Evolutionary conservation across 108 stramenopile species (phyloP).

Genomic region (Phaeodactylum tricornutum): DNA sequence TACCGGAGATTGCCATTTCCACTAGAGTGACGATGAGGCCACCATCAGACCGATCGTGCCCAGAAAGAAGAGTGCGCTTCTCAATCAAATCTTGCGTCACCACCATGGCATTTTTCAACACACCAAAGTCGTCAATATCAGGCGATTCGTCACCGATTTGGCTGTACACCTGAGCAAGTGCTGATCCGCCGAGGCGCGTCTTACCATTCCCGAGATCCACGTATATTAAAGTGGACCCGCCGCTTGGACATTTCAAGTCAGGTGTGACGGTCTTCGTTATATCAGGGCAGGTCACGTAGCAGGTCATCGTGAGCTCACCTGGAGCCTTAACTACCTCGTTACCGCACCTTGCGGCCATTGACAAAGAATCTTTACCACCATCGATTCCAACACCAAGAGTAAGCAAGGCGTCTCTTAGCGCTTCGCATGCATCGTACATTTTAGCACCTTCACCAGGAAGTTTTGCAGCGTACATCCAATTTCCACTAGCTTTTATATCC

Average conservation of each 20-base stretch:
- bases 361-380: slow-evolving; percentile 98
- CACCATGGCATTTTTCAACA: slow-evolving; percentile 78
- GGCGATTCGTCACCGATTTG: slow-evolving; percentile 91
- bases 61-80: slow-evolving; percentile 67
- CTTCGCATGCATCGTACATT: slow-evolving; percentile 97
- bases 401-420: slow-evolving; percentile 83
- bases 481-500: slow-evolving; percentile 94
- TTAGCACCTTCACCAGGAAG: slow-evolving; percentile 95
- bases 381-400: slow-evolving; percentile 91
- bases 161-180: slow-evolving; percentile 88
- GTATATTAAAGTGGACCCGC: slow-evolving; percentile 62
- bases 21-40: slow-evolving; percentile 81
- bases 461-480: slow-evolving; percentile 99
- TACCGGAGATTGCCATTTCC: slow-evolving; percentile 99
- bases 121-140: slow-evolving; percentile 81
- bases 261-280: slow-evolving; percentile 93
- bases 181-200: slow-evolving; percentile 88
- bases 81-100: slow-evolving; percentile 89
- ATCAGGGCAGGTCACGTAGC: slow-evolving; percentile 92
- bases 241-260: slow-evolving; percentile 82
- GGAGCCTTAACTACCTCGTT: slow-evolving; percentile 95
- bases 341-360: slow-evolving; percentile 96
- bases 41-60: slow-evolving; percentile 96
- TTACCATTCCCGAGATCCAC: slow-evolving; percentile 84
- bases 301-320: slow-evolving; percentile 93